Evolutionary conservation across 2,329 filamentous ascomycete species (phyloP).

Genomic region (Aspergillus neoniger): DNA sequence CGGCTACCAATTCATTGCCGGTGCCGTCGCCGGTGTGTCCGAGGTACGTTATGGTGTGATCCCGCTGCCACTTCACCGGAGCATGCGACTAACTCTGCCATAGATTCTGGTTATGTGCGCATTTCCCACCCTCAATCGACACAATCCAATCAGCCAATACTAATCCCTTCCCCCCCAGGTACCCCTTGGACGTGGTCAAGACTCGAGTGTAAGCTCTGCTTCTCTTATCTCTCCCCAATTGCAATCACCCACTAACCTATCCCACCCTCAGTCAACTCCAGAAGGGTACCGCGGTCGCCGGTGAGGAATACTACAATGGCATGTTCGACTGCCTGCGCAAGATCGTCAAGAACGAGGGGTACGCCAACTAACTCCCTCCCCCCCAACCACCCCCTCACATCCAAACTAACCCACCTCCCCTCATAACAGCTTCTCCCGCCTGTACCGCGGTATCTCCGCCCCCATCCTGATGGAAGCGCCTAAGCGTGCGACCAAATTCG

Average conservation of each 20-base stretch:
- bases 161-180: slow-evolving; percentile 61
- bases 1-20: slow-evolving; percentile 91
- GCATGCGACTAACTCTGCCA: slow-evolving; percentile 20
- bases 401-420: not conserved
- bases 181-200: slow-evolving; percentile 97
- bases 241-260: slow-evolving; percentile 5
- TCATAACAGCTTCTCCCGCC: slow-evolving; percentile 68
- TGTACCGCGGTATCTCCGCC: slow-evolving; percentile 93
- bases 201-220: slow-evolving; percentile 78
- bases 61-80: not conserved
- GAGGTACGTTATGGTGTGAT: slow-evolving; percentile 66
- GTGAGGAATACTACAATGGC: slow-evolving; percentile 87
- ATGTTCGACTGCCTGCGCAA: slow-evolving; percentile 98
- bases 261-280: slow-evolving; percentile 71
- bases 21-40: slow-evolving; percentile 95
- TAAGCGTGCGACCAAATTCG: slow-evolving; percentile 97
- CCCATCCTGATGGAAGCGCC: slow-evolving; percentile 98
- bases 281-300: slow-evolving; percentile 65
- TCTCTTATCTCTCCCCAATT: slow-evolving; percentile 15
- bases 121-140: not conserved
- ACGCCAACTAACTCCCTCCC: slow-evolving; percentile 35
- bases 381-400: not conserved
- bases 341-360: slow-evolving; percentile 96
- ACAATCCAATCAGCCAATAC: not conserved
- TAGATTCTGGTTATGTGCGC: slow-evolving; percentile 85